Conservation (phyloP, 495 filamentous ascomycete species). For the Aspergillus homomorphus region DNA sequence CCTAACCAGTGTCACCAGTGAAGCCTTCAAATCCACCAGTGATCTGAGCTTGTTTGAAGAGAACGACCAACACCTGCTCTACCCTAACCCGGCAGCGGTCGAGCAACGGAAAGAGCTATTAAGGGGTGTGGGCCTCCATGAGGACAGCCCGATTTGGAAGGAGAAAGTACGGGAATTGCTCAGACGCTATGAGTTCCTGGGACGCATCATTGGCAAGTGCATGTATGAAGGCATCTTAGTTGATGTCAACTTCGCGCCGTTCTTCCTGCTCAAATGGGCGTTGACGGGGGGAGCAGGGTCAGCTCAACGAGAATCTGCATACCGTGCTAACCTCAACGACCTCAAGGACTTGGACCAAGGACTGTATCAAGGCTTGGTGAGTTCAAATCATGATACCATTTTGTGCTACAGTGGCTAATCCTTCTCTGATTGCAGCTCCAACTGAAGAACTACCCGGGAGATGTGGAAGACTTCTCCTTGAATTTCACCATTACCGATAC, state of each 20-base stretch:
- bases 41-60: constrained; percentile 65
- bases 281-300: constrained; percentile 63
- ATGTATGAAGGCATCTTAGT: constrained; percentile 96
- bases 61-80: constrained; percentile 86
- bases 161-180: constrained; percentile 59
- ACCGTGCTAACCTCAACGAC: constrained; percentile 88
- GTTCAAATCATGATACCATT: constrained; percentile 15
- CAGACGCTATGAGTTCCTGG: constrained; percentile 84
- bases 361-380: constrained; percentile 84
- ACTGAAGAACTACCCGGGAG: constrained; percentile 82
- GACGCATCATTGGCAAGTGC: constrained; percentile 92
- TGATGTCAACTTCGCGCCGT: constrained; percentile 89
- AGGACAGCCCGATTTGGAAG: constrained; percentile 54
- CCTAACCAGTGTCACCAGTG: constrained; percentile 80
- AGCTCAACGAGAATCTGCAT: constrained; percentile 63
- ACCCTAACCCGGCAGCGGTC: constrained; percentile 78
- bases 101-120: constrained; percentile 68
- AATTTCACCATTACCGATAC: constrained; percentile 90
- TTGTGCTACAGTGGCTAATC: constrained; percentile 1
- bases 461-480: constrained; percentile 74
- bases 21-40: constrained; percentile 69
- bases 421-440: constrained; percentile 46
- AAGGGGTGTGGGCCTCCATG: constrained; percentile 47
- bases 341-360: constrained; percentile 87
- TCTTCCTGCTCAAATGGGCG: constrained; percentile 95